phyloP scores from a whole-genome alignment of 1,284 basidiomycete genomes.

The Hemileia vastatrix region DNA sequence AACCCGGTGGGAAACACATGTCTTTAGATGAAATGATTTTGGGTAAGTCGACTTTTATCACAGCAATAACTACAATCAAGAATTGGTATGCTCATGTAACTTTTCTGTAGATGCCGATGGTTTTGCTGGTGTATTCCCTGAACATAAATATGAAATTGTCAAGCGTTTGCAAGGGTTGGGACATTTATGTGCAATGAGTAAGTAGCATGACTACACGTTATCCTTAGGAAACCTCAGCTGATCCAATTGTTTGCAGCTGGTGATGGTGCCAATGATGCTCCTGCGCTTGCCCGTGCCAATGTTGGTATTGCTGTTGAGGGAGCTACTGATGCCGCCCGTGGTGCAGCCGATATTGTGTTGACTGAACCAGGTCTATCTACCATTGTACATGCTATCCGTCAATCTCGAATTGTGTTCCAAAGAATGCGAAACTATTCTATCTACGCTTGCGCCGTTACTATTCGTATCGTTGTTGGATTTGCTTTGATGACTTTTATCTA shows the following conservation, averaged over 20 bases:
- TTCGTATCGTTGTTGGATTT: conserved; percentile 25
- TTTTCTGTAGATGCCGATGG: conserved; percentile 66
- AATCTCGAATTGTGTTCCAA: conserved; percentile 92
- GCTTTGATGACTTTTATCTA: conserved; percentile 22
- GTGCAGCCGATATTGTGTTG: conserved; percentile 88
- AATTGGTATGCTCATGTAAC: not conserved
- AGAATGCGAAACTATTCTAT: conserved; percentile 95
- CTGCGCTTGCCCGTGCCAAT: conserved; percentile 63
- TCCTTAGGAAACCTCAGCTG: not conserved
- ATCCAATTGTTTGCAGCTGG: conserved; percentile 55
- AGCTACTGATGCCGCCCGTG: conserved; percentile 88
- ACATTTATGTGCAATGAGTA: conserved; percentile 19
- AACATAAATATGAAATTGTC: conserved; percentile 51
- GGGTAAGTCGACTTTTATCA: not conserved
- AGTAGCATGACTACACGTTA: not conserved
- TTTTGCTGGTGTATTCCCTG: conserved; percentile 89
- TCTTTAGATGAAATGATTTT: conserved; percentile 69
- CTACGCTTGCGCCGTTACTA: conserved; percentile 32
- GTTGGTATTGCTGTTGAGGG: conserved; percentile 65
- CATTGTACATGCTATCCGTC: conserved; percentile 90
- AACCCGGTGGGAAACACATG: conserved; percentile 63
- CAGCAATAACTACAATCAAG: not conserved
- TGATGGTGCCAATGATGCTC: conserved; percentile 93
- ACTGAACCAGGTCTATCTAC: conserved; percentile 92
- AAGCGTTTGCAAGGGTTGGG: conserved; percentile 80